Base-by-base conservation (phyloP, 108 stramenopile species). In the Skeletonema costatum region DNA sequence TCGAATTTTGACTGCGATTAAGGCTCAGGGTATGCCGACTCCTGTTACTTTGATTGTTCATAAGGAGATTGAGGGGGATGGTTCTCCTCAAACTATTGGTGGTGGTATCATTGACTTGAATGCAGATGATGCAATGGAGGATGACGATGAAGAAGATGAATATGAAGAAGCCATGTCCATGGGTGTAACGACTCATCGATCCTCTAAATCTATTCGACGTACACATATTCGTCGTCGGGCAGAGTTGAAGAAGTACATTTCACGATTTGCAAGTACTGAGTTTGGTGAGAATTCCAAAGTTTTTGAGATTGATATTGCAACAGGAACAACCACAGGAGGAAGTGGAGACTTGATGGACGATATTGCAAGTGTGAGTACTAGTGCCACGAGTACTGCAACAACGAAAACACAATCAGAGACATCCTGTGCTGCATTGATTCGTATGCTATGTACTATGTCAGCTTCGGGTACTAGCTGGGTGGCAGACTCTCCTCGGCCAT, bases 21-120 rank as follows among this genome's bases (percentile, higher is more conserved):
- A 98, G 80, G 92, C 93, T 16, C 95, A 96, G 75, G 99, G 98
- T n/a, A 70, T 98, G 32, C 98, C 99, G 7, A 83, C 94, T 19
- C 84, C 92, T 12, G 83, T 97, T n/a, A 97, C 96, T 29, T 71
- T 97, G 67, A 58, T 97, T 29, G 92, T 90, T 42, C 81, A 84
- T 66, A 90, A 79, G 70, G 60, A 32, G 21, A 39, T 64, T 39
- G 63, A 39, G 21, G 17, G 25, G 29, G 88, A 79, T 60, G 74
- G 74, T 74, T 83, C 77, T 32, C 65, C 78, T 32, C 81, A 79
- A 32, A 68, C 82, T 33, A 86, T 85, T 39, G 78, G 74, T 50
- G 83, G 71, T 61, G 85, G 84, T 64, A 60, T 38, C 31, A 25
- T 32, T 19, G 46, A 60, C 60, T 19, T 66, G 14, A 73, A 48